Base-by-base conservation (phyloP, 2,329 filamentous ascomycete species). In the Xylariaceae sp. region DNA sequence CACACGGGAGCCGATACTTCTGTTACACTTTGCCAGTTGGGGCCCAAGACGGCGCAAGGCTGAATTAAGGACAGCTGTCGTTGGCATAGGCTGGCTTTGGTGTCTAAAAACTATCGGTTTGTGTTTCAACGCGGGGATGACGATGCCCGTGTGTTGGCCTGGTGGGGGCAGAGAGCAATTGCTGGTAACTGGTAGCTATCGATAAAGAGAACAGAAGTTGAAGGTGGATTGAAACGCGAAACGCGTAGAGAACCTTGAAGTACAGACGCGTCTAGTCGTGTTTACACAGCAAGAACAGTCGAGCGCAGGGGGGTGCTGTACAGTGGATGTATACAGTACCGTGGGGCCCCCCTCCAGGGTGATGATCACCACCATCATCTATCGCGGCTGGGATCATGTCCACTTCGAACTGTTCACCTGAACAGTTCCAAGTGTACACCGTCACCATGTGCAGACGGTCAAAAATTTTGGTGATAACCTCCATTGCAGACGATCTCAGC, bases 171-270 rank as follows among this genome's bases (percentile, higher is more conserved):
- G 42, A n/a, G n/a, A n/a, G 59, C 59, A 63, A 61, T 61, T 50
- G 42, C 44, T 19, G 22, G 11, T 5, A 17, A 12, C 49, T 44
- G 11, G 47, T 19, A 35, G 35, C 32, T 60, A 59, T 62, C 52
- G 49, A 58, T 57, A 58, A n/a, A 45, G 44, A 36, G 22, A 7
- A 27, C 7, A 30, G 30, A 45, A 31, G 45, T 46, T 47, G 36
- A 45, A 51, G 55, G 50, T 27, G 46, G 44, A 27, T 9, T n/a
- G 35, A 7, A 15, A 31, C 43, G 42, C 32, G 49, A 44, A 53
- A 62, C 62, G 60, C 59, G 62, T 58, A 30, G 44, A 49, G 48
- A 47, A 51, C 17, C n/a, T n/a, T n/a, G n/a, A n/a, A n/a, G n/a
- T 43, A 27, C 22, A 27, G 22, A 27, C 22, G 22, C 22, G 22